Conservation (phyloP, 192 early-diverging fungal genomes). For the Diversispora eburnea region DNA sequence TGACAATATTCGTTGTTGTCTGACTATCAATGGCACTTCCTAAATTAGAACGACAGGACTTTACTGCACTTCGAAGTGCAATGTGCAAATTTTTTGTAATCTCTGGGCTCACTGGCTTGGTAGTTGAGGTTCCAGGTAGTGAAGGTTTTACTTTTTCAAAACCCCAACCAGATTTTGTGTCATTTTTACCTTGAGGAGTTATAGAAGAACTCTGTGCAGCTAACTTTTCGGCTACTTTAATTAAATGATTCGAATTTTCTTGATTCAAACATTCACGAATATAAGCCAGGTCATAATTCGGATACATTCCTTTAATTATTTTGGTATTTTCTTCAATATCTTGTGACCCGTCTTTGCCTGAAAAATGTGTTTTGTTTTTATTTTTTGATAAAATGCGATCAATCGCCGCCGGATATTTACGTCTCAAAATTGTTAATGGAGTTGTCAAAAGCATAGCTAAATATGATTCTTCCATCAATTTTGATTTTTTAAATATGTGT, state of each 20-base stretch:
- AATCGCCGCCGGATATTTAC: slow-evolving; percentile 50
- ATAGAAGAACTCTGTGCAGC: slow-evolving; percentile 57
- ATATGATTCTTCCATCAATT: neutral
- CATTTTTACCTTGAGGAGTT: neutral
- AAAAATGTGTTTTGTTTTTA: slow-evolving; percentile 32
- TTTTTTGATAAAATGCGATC: slow-evolving; percentile 51
- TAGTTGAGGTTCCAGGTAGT: neutral
- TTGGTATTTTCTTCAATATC: slow-evolving; percentile 1
- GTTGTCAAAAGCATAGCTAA: neutral
- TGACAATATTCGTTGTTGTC: slow-evolving; percentile 21
- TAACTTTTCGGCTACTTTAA: slow-evolving; percentile 57
- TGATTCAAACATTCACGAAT: slow-evolving; percentile 49
- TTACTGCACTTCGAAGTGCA: slow-evolving; percentile 20
- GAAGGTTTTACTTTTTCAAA: neutral
- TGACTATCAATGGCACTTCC: slow-evolving; percentile 33
- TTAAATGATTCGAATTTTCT: slow-evolving; percentile 49
- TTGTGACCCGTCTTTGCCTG: neutral
- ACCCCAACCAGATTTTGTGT: neutral
- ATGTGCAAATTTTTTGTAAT: neutral
- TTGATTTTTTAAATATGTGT: neutral
- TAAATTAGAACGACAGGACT: slow-evolving; percentile 36
- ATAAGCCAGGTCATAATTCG: slow-evolving; percentile 58
- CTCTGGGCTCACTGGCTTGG: neutral
- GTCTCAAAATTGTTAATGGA: neutral
- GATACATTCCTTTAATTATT: slow-evolving; percentile 56